Percentiles rank a stretch among this genome's conserved stretches.
phyloP scores from a whole-genome alignment of 306 rosid genomes.

The Quercus gilva region DNA sequence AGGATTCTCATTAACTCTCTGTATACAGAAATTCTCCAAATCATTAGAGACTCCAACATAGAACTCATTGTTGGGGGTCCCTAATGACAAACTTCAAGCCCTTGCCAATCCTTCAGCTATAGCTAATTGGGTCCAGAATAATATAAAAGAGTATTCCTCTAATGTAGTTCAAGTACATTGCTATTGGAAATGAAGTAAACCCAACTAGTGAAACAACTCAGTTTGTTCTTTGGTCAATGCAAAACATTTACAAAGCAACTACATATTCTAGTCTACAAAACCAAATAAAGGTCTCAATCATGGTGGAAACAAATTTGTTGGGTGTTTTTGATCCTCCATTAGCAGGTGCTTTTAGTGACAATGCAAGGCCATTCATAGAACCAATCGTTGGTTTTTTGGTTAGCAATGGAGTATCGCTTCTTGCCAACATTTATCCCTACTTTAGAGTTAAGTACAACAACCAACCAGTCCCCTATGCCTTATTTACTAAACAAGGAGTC shows the following conservation, averaged over 20 bases:
- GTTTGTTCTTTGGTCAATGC: constrained; percentile 11
- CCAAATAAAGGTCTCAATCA: constrained; percentile 18
- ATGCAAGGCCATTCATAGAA: not conserved
- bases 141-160: not conserved
- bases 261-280: not conserved
- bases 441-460: constrained; percentile 1
- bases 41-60: not conserved
- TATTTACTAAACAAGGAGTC: not conserved
- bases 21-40: not conserved
- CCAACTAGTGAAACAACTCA: not conserved
- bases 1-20: not conserved
- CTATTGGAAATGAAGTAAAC: constrained; percentile 8
- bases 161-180: constrained; percentile 20
- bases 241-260: constrained; percentile 15
- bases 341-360: constrained; percentile 1
- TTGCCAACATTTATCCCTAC: constrained; percentile 18
- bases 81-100: not conserved
- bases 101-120: not conserved
- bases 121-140: constrained; percentile 21
- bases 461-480: not conserved
- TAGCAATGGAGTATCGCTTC: not conserved
- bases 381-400: constrained; percentile 10
- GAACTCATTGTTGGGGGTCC: not conserved
- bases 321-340: constrained; percentile 21
- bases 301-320: not conserved